Evolutionary conservation across 148 eudicot species (phyloP).

Genomic region (Amaranthus cruentus): DNA sequence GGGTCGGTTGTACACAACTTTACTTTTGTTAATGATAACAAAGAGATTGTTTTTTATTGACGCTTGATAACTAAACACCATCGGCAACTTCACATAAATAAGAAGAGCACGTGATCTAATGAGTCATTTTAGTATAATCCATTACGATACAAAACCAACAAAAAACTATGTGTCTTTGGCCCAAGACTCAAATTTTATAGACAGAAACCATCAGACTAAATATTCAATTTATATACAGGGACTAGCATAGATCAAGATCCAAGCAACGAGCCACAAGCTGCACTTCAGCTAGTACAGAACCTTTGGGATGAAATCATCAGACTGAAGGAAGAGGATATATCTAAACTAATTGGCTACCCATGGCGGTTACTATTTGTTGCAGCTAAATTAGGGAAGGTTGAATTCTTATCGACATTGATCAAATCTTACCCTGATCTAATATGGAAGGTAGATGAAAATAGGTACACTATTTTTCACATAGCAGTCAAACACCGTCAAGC

Average conservation of each 20-base stretch:
- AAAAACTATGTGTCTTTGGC: no score
- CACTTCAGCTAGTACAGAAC: constrained; percentile 14
- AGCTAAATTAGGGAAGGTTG: constrained; percentile 37
- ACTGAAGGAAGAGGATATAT: constrained; percentile 20
- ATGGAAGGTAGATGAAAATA: constrained; percentile 39
- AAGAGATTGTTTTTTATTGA: no score
- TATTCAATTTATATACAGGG: constrained; percentile 3
- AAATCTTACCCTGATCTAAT: constrained; percentile 43
- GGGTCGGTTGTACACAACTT: no score
- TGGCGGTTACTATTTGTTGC: constrained; percentile 25
- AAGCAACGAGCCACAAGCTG: constrained; percentile 7
- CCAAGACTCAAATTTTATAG: no score
- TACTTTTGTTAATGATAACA: no score
- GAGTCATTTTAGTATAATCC: no score
- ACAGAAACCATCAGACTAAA: not conserved
- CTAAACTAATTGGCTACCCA: constrained; percentile 18
- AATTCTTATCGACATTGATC: constrained; percentile 30
- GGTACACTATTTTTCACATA: constrained; percentile 44
- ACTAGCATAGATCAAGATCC: not conserved
- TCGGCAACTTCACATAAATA: no score
- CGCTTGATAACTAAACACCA: no score
- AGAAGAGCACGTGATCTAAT: no score
- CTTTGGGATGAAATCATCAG: constrained; percentile 27
- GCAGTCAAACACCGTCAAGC: constrained; percentile 45
- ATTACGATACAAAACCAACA: no score